A percentile compares a stretch with the other conserved stretches of the same genome.
Conservation (phyloP, 768 basidiomycete species). For the Amanita muscaria region DNA sequence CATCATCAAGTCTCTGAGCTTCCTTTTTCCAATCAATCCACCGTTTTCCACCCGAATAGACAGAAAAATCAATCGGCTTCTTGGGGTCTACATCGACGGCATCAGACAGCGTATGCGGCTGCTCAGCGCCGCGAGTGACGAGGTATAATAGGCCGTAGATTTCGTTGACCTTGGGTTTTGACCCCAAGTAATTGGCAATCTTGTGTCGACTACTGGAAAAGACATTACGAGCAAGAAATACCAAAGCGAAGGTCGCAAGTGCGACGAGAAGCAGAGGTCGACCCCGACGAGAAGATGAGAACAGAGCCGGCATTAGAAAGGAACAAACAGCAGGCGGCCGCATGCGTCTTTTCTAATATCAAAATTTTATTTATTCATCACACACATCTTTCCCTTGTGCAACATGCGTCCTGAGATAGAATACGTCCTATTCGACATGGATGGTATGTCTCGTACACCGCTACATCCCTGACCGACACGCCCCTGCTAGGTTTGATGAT, state of each 20-base stretch:
- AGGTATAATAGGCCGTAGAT: constrained; percentile 67
- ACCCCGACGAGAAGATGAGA: too few relatives aligned
- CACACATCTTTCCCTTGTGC: too few relatives aligned
- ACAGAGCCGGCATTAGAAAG: too few relatives aligned
- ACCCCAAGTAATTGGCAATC: constrained; percentile 21
- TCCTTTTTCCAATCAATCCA: constrained; percentile 37
- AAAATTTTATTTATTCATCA: too few relatives aligned
- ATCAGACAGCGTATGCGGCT: constrained; percentile 32
- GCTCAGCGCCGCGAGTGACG: constrained; percentile 38
- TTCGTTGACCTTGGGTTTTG: constrained; percentile 36
- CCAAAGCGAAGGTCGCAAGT: constrained; percentile 27
- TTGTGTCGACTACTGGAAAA: constrained; percentile 21
- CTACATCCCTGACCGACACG: too few relatives aligned
- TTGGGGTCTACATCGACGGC: constrained; percentile 36
- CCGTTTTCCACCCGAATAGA: constrained; percentile 44
- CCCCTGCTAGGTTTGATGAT: constrained; percentile 64
- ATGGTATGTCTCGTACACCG: constrained; percentile 37
- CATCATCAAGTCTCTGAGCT: constrained; percentile 31
- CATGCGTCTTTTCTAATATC: too few relatives aligned
- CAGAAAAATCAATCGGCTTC: constrained; percentile 37
- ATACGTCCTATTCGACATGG: constrained; percentile 70
- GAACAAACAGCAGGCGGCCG: too few relatives aligned
- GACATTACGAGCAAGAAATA: constrained; percentile 6
- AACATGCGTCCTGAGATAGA: constrained; percentile 27
- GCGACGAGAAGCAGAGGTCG: too few relatives aligned